Percentiles rank a stretch among this genome's conserved stretches.
These are phyloP conservation scores for Rhodotorula sp. DNA, from an alignment of 1,284 basidiomycete species.

Conservation along the genomic window DNA sequence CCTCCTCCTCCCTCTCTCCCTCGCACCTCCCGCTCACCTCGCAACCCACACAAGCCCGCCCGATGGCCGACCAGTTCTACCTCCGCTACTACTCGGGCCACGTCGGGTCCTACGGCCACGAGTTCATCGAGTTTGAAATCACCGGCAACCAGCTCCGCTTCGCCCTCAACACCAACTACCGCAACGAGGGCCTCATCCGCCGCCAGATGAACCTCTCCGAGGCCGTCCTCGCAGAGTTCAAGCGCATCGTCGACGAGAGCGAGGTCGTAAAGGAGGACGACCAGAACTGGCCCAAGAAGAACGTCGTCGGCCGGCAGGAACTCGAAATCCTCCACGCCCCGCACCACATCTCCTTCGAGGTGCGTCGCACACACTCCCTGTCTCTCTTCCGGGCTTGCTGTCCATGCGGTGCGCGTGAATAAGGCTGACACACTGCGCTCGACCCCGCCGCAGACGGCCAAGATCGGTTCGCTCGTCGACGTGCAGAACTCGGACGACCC, in stretches of 20 bases:
- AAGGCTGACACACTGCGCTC: no score
- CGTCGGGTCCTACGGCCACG: constrained; percentile 93
- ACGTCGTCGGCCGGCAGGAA: constrained; percentile 96
- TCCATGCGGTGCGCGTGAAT: not conserved
- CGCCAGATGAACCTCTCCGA: constrained; percentile 99
- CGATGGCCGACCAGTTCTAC: constrained; percentile 43
- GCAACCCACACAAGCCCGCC: not conserved
- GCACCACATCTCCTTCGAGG: constrained; percentile 97
- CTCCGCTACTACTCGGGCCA: constrained; percentile 67
- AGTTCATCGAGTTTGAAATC: constrained; percentile 98
- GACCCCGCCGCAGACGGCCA: constrained; percentile 73
- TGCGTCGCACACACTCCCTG: constrained; percentile 52
- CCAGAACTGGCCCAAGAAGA: constrained; percentile 96
- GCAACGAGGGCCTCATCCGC: constrained; percentile 93
- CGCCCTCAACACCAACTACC: constrained; percentile 94
- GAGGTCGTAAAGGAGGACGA: constrained; percentile 99
- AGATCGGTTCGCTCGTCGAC: constrained; percentile 94
- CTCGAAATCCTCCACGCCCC: constrained; percentile 91
- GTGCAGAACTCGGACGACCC: constrained; percentile 97
- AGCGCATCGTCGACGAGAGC: constrained; percentile 88
- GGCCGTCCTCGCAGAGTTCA: constrained; percentile 86
- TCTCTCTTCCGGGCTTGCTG: not conserved
- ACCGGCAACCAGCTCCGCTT: constrained; percentile 93
- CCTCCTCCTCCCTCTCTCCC: constrained; percentile 2
- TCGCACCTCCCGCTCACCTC: not conserved